Percentiles rank a stretch among this genome's conserved stretches.
Conservation (phyloP, 1,139 yeast genomes). For the Hansenula sp. region DNA sequence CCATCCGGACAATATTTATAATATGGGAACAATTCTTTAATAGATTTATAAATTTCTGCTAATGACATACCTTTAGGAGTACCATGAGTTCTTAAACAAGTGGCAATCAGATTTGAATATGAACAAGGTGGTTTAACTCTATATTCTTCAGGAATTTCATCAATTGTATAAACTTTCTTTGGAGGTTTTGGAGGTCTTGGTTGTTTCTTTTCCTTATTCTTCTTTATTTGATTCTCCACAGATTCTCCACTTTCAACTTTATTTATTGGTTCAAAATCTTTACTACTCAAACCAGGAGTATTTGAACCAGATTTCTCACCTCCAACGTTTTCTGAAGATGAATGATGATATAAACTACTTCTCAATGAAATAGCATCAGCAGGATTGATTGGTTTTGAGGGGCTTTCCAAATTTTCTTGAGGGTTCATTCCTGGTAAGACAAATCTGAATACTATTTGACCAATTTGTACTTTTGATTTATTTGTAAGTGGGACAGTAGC, state of each 20-base stretch:
- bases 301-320: conserved; percentile 11
- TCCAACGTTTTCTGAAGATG: conserved; percentile 9
- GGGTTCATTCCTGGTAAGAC: conserved; percentile 55
- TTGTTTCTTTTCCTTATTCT: conserved; percentile 32
- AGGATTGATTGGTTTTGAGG: conserved; percentile 24
- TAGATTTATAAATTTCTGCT: conserved; percentile 81
- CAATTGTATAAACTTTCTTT: conserved; percentile 58
- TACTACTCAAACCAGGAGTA: conserved; percentile 16
- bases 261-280: conserved; percentile 25
- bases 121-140: conserved; percentile 80
- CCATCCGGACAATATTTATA: conserved; percentile 94
- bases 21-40: conserved; percentile 85
- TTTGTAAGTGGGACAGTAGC: conserved; percentile 82
- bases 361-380: conserved; percentile 23
- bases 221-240: conserved; percentile 16
- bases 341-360: conserved; percentile 19
- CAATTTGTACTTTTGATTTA: conserved; percentile 85
- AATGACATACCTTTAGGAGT: conserved; percentile 74
- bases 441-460: conserved; percentile 85
- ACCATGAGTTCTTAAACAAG: conserved; percentile 65
- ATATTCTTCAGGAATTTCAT: conserved; percentile 84
- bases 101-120: conserved; percentile 74
- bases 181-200: conserved; percentile 54
- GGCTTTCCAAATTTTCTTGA: conserved; percentile 19
- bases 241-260: neutral